Percentiles rank a stretch among this genome's conserved stretches.
Evolutionary conservation across 805 yeast species (phyloP).

Genomic region (Metschnikowia proteae): DNA sequence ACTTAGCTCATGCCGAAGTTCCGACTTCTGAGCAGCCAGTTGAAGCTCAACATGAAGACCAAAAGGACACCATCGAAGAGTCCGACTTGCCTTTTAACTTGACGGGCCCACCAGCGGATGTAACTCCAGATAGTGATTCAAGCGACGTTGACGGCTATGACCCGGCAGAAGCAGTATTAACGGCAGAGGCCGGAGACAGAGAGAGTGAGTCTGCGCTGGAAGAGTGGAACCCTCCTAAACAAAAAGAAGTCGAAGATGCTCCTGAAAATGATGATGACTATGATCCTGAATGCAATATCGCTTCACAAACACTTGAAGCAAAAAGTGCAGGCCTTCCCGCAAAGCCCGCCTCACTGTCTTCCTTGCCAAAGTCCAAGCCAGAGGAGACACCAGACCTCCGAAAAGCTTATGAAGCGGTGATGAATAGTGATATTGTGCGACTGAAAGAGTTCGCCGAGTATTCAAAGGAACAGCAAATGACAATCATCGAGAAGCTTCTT

Average conservation of each 20-base stretch:
- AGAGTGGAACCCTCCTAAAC: background rate
- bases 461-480: conserved; percentile 31
- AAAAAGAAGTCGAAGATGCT: background rate
- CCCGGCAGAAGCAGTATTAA: conserved; percentile 2
- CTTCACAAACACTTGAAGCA: background rate
- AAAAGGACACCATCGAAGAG: background rate
- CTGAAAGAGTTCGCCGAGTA: conserved; percentile 38
- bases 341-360: conserved; percentile 8
- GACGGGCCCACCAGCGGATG: background rate
- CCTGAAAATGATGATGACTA: conserved; percentile 15
- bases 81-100: conserved; percentile 1
- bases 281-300: conserved; percentile 12
- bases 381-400: conserved; percentile 16
- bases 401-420: conserved; percentile 35
- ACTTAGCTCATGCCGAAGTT: background rate
- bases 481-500: conserved; percentile 32
- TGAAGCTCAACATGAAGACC: background rate
- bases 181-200: no score
- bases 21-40: no score
- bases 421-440: conserved; percentile 32
- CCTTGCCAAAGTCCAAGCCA: conserved; percentile 11
- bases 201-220: background rate
- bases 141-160: conserved; percentile 1
- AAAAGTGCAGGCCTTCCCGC: conserved; percentile 9
- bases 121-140: background rate